These are phyloP conservation scores for Pisolithus microcarpus DNA, from an alignment of 768 basidiomycete genomes.

Conservation along the genomic window DNA sequence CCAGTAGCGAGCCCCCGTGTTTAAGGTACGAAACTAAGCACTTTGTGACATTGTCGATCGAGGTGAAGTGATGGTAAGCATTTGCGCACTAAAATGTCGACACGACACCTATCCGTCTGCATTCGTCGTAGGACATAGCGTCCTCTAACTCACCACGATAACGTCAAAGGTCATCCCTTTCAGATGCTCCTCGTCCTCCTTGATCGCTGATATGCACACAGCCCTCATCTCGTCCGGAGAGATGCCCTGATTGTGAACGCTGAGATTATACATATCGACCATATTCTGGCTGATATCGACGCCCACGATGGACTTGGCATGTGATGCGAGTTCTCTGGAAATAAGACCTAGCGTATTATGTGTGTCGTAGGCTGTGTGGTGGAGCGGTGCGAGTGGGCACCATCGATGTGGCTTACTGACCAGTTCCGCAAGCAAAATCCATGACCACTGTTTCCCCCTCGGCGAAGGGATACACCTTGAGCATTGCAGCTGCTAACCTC, in stretches of 20 bases:
- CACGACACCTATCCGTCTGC: neutral
- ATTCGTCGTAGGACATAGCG: neutral
- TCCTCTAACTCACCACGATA: constrained; percentile 47
- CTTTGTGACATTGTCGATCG: constrained; percentile 43
- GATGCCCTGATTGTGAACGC: constrained; percentile 55
- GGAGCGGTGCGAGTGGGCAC: too few species aligned
- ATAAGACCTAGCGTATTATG: constrained; percentile 43
- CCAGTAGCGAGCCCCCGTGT: constrained; percentile 52
- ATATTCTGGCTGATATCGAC: constrained; percentile 69
- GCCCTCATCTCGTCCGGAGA: constrained; percentile 60
- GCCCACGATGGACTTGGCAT: constrained; percentile 59
- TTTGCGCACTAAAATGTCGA: constrained; percentile 42
- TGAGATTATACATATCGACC: constrained; percentile 60
- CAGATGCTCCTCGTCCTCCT: constrained; percentile 41
- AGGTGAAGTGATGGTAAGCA: constrained; percentile 57
- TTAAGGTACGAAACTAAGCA: constrained; percentile 52
- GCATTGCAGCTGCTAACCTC: constrained; percentile 22
- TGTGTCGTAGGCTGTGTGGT: neutral
- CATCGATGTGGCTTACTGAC: constrained; percentile 26
- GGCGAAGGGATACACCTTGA: constrained; percentile 40
- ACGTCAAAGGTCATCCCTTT: constrained; percentile 58
- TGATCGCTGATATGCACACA: constrained; percentile 40
- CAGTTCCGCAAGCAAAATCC: constrained; percentile 74
- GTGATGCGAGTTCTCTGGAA: constrained; percentile 52
- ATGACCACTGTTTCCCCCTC: constrained; percentile 50